A percentile compares a stretch with the other conserved stretches of the same genome.
Conservation (phyloP, 805 yeast species). For the Starmerella khaoyaiensis region DNA sequence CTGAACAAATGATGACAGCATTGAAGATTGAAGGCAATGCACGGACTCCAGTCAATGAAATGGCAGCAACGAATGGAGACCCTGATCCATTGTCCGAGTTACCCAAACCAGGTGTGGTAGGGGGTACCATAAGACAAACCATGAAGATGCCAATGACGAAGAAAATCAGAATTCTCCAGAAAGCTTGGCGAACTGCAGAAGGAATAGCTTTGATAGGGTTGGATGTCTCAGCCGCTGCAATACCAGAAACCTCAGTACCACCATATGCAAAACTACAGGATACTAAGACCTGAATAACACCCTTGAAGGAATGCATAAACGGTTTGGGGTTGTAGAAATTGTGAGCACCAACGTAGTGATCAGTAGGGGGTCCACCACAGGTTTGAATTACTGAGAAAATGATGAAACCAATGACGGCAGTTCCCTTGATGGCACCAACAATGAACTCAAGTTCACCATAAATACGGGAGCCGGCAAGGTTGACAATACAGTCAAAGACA, state of each 20-base stretch:
- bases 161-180: slow-evolving; percentile 54
- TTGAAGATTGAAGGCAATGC: slow-evolving; percentile 66
- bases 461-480: slow-evolving; percentile 43
- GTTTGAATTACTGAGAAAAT: slow-evolving; percentile 41
- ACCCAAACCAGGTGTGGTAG: slow-evolving; percentile 40
- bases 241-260: slow-evolving; percentile 59
- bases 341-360: slow-evolving; percentile 41
- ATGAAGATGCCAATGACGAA: slow-evolving; percentile 49
- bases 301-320: slow-evolving; percentile 50
- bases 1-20: slow-evolving; percentile 63
- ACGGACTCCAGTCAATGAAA: slow-evolving; percentile 47
- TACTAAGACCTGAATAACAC: slow-evolving; percentile 49
- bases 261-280: slow-evolving; percentile 52
- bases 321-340: slow-evolving; percentile 53
- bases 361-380: slow-evolving; percentile 52
- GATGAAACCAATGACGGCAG: slow-evolving; percentile 47
- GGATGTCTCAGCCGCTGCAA: slow-evolving; percentile 61
- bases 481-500: slow-evolving; percentile 37
- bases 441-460: slow-evolving; percentile 60
- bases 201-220: slow-evolving; percentile 60
- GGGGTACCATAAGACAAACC: slow-evolving; percentile 57
- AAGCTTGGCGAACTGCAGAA: slow-evolving; percentile 54
- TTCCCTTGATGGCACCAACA: slow-evolving; percentile 44
- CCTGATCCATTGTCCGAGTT: slow-evolving; percentile 41
- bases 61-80: slow-evolving; percentile 77